phyloP scores from a whole-genome alignment of 2,329 filamentous ascomycete species.

The Amauroascus verrucosus region DNA sequence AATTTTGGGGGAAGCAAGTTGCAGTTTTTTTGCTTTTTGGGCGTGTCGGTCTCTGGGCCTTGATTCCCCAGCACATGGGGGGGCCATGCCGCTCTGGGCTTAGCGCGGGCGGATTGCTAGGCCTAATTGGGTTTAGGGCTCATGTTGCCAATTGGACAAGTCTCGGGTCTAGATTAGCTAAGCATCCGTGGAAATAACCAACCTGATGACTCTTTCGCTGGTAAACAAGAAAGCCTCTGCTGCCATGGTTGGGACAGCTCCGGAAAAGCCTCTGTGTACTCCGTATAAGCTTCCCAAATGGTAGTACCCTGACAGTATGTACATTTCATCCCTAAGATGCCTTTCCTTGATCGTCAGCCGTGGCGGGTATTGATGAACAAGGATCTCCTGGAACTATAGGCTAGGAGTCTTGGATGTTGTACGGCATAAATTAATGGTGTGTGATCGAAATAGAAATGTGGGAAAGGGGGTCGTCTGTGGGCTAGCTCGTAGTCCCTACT shows the following conservation, averaged over 20 bases:
- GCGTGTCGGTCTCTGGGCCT: background rate
- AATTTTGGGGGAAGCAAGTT: background rate
- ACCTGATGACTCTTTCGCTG: no score
- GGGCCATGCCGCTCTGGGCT: conserved; percentile 2
- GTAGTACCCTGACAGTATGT: no score
- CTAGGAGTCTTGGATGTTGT: background rate
- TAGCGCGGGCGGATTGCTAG: background rate
- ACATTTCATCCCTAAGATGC: background rate
- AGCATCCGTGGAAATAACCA: background rate
- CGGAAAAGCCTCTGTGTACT: no score
- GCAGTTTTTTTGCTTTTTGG: background rate
- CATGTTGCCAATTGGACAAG: background rate
- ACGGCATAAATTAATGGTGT: background rate
- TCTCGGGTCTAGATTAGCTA: background rate
- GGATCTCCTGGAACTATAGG: background rate
- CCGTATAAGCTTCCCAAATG: no score
- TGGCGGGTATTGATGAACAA: background rate
- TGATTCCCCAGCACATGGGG: conserved; percentile 1
- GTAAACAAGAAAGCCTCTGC: no score
- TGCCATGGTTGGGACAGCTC: no score
- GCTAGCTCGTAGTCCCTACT: no score
- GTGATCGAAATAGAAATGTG: background rate
- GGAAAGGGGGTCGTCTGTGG: background rate
- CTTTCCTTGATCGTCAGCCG: background rate
- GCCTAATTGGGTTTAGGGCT: background rate